Evolutionary conservation across 1,284 basidiomycete species (phyloP), one percentile per base, ranked within the genome.

Genomic region (Ceratobasidium sp.): DNA sequence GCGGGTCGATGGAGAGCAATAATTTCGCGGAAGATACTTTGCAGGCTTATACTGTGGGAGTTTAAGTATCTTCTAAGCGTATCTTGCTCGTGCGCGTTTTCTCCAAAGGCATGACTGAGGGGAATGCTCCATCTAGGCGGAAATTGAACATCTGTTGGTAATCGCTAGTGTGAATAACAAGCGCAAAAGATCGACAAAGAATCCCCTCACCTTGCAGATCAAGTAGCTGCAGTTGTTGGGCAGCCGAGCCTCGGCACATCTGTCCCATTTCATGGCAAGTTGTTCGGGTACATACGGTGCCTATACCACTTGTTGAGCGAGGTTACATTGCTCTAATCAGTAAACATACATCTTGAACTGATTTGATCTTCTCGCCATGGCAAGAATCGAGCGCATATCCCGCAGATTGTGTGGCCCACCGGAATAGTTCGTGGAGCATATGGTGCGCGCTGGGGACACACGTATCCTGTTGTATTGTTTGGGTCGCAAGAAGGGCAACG

Each of bases 201-300:
- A 23, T 17, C 15, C 17, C 10, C 42, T 62, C 46, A 75, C 73
- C 73, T 75, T 61, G 23, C n/a, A 75, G 50, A 54, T 20, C 26
- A 23, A 17, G 23, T n/a, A 75, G 62, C 28, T 66, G 23, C 50
- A 75, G 33, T 23, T 50, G 9, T 56, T 65, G 61, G 54, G 61
- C 12, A 7, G 26, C 50, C 20, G 48, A 23, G 23, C 23, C 50
- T 42, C 44, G 62, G 38, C 61, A 75, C n/a, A n/a, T 38, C n/a
- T 42, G 48, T 10, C 33, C 61, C 59, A 65, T 65, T 15, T 64
- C 61, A 20, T 50, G 48, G 17, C 73, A 75, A n/a, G 73, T 75
- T 42, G 73, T 75, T 50, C 62, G 46, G 13, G 73, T 66, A 42
- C 73, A 75, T 3, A 75, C 73, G 13, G 33, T n/a, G 38, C 73